Conservation (phyloP, 257 asterid species). For the Salvia hispanica region DNA sequence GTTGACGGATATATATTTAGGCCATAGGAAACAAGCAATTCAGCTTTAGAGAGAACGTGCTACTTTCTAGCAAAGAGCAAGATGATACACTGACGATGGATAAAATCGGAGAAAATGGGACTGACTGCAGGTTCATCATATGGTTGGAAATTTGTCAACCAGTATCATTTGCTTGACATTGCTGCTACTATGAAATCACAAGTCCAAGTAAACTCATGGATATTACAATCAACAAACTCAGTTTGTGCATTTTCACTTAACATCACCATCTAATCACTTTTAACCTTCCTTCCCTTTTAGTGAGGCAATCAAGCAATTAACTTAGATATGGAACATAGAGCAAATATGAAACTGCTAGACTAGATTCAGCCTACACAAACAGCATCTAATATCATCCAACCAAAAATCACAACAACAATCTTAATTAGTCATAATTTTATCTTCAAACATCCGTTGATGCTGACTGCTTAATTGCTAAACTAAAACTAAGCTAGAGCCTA, state of each 20-base stretch:
- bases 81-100: background rate
- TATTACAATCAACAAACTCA: background rate
- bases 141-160: no score
- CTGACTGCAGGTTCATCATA: no score
- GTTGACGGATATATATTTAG: background rate
- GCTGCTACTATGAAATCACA: background rate
- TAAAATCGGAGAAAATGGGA: no score
- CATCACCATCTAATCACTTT: background rate
- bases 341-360: background rate
- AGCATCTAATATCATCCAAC: background rate
- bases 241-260: background rate
- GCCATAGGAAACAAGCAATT: background rate
- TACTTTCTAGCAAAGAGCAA: background rate
- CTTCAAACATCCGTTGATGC: background rate
- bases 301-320: background rate
- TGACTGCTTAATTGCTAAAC: background rate
- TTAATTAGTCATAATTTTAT: constrained; percentile 6
- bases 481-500: background rate
- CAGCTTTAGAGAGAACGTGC: background rate
- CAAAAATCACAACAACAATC: background rate
- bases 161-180: no score
- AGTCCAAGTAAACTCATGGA: background rate
- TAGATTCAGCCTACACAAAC: background rate
- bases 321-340: no score
- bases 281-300: background rate